These are phyloP conservation scores for Gamsiella multidivaricata DNA, from an alignment of 192 early-diverging fungal species.

Conservation along the genomic window DNA sequence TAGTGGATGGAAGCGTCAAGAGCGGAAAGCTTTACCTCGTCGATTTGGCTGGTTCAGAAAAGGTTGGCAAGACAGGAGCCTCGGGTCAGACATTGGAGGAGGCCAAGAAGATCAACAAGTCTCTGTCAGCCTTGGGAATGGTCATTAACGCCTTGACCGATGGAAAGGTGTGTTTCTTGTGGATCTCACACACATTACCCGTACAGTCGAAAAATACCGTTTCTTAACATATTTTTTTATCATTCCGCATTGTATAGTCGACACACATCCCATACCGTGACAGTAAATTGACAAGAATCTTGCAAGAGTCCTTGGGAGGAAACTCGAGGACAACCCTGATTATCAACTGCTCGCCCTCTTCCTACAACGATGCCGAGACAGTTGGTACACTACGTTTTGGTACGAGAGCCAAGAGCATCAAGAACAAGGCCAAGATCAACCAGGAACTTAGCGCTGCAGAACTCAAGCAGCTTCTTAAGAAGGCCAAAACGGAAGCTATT, in stretches of 20 bases:
- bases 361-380: slow-evolving; percentile 97
- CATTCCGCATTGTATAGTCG: slow-evolving; percentile 64
- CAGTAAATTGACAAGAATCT: slow-evolving; percentile 97
- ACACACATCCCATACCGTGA: slow-evolving; percentile 99
- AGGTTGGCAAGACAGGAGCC: slow-evolving; percentile 96
- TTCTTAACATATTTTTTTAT: not conserved
- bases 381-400: slow-evolving; percentile 95
- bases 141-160: slow-evolving; percentile 99
- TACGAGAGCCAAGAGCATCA: slow-evolving; percentile 98
- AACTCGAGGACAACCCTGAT: slow-evolving; percentile 99
- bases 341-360: slow-evolving; percentile 98
- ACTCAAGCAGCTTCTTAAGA: slow-evolving; percentile 94
- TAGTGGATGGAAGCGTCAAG: slow-evolving; percentile 87
- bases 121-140: slow-evolving; percentile 97
- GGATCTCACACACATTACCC: too few relatives aligned
- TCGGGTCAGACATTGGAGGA: slow-evolving; percentile 99
- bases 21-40: slow-evolving; percentile 95
- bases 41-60: slow-evolving; percentile 99
- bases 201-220: not conserved
- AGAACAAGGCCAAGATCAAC: slow-evolving; percentile 99
- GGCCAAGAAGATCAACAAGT: slow-evolving; percentile 99
- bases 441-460: slow-evolving; percentile 94
- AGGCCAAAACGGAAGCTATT: slow-evolving; percentile 82
- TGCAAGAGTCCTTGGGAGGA: slow-evolving; percentile 99
- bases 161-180: slow-evolving; percentile 78